Evolutionary conservation across 2,329 filamentous ascomycete species (phyloP).

Genomic region (Dactylonectria estremocensis): DNA sequence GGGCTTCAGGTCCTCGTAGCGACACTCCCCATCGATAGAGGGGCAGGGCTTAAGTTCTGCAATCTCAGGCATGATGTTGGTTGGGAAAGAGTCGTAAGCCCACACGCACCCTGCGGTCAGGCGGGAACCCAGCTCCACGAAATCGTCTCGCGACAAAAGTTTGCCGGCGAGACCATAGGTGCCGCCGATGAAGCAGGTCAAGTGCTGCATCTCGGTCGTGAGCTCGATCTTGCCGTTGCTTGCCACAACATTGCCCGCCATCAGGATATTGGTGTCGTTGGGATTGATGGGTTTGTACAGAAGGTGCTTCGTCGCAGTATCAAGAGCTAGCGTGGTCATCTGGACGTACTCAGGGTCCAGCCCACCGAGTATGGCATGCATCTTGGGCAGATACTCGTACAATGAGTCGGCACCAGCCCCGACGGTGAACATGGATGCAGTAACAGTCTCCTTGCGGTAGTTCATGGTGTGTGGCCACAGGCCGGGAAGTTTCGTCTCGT

Average conservation of each 20-base stretch:
- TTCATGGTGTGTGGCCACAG: conserved; percentile 80
- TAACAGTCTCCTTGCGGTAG: conserved; percentile 66
- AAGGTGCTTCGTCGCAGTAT: conserved; percentile 72
- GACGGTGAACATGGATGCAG: conserved; percentile 58
- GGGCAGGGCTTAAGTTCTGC: conserved; percentile 57
- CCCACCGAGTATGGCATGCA: conserved; percentile 76
- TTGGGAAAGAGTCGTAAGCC: conserved; percentile 66
- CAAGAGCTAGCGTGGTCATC: conserved; percentile 76
- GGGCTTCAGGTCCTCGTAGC: conserved; percentile 49
- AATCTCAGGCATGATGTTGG: conserved; percentile 70
- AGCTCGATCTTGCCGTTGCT: conserved; percentile 50
- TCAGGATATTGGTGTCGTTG: conserved; percentile 71
- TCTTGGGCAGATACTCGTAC: conserved; percentile 75
- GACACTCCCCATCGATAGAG: conserved; percentile 54
- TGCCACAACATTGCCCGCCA: conserved; percentile 63
- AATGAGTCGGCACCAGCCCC: conserved; percentile 64
- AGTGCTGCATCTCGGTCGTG: conserved; percentile 65
- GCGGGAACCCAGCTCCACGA: conserved; percentile 63
- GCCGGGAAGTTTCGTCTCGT: conserved; percentile 77
- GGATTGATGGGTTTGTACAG: conserved; percentile 79
- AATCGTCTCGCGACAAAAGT: conserved; percentile 66
- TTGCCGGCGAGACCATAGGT: conserved; percentile 78
- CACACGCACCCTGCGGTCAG: conserved; percentile 69
- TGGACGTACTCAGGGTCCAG: conserved; percentile 72
- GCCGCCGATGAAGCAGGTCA: conserved; percentile 80